A percentile compares a stretch with the other conserved stretches of the same genome.
Evolutionary conservation across 163 green algal species (phyloP).

Genomic region (Botryococcus braunii): DNA sequence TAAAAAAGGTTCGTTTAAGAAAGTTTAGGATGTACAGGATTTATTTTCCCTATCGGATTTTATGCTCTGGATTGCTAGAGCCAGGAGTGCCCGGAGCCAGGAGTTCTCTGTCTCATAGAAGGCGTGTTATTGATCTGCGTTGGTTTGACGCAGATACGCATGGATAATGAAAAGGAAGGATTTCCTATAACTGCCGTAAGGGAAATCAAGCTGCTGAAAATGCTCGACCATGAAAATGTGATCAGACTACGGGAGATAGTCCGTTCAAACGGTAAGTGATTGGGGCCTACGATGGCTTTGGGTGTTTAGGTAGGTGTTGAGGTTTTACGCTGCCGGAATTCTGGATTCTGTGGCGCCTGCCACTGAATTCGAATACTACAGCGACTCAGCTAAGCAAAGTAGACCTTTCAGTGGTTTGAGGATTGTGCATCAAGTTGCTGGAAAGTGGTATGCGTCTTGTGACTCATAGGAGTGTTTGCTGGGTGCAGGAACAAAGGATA

Average conservation of each 20-base stretch:
- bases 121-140: background rate
- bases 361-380: background rate
- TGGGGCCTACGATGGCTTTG: too few relatives aligned
- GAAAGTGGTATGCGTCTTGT: too few relatives aligned
- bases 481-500: background rate
- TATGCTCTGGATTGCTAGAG: background rate
- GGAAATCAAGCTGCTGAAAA: conserved; percentile 96
- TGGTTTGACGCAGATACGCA: conserved; percentile 59
- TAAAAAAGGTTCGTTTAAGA: conserved; percentile 84
- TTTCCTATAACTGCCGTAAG: conserved; percentile 98
- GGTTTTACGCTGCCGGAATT: background rate
- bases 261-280: conserved; percentile 33
- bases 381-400: too few relatives aligned
- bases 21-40: too few relatives aligned
- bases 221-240: conserved; percentile 81
- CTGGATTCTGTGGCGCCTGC: background rate
- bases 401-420: too few relatives aligned
- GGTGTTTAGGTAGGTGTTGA: background rate
- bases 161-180: conserved; percentile 97
- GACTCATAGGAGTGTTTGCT: too few relatives aligned
- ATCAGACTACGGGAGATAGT: conserved; percentile 95
- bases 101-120: too few relatives aligned
- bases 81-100: background rate
- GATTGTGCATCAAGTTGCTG: too few relatives aligned
- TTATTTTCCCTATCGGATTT: background rate